Base-by-base conservation (phyloP, 1,284 basidiomycete genomes). In the Tetrapyrgos nigripes region DNA sequence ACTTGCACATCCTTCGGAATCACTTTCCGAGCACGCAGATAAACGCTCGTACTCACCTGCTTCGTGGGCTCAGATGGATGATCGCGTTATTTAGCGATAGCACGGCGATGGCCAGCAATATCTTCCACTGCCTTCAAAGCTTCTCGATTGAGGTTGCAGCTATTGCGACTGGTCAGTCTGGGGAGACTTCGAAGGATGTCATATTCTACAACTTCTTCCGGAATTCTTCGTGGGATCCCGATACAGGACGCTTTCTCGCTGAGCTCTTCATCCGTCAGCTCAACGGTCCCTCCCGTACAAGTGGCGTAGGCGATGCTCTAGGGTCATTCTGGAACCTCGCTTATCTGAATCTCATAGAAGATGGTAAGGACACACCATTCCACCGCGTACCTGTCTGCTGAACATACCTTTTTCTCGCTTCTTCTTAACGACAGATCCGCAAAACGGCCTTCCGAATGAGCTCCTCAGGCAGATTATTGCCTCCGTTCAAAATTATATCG, bases 151-250 rank as follows among this genome's bases (percentile, higher is more conserved):
- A 61, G 14, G 55, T 61, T 17, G 59, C 55, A 13, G 59, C 59
- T 13, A 50, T 29, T 9, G 59, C 55, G 21, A 57, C 55, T 24
- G 54, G 59, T 5, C 46, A 53, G 14, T 27, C 35, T 6, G 55
- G 44, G 17, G 59, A 57, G 27, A 26, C n/a, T 11, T 54, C 59
- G 11, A 50, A 46, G 26, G 59, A 61, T 33, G 50, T 57, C 6
- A 33, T 61, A 3, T 61, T 54, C 48, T 61, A 57, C 33, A 48
- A 61, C 29, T 61, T 61, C 40, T 61, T 61, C 55, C 50, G 51
- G 37, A 49, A 57, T n/a, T 53, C 55, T 29, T 48, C 59, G 8
- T 61, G 59, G 59, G 59, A 61, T 47, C 45, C 50, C 17, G 59
- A 61, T 47, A 57, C 53, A n/a, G 59, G 59, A 4, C 51, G 51